Percentiles rank a stretch among this genome's conserved stretches.
phyloP scores from a whole-genome alignment of 2,329 filamentous ascomycete genomes.

The Fusarium duplospermum region DNA sequence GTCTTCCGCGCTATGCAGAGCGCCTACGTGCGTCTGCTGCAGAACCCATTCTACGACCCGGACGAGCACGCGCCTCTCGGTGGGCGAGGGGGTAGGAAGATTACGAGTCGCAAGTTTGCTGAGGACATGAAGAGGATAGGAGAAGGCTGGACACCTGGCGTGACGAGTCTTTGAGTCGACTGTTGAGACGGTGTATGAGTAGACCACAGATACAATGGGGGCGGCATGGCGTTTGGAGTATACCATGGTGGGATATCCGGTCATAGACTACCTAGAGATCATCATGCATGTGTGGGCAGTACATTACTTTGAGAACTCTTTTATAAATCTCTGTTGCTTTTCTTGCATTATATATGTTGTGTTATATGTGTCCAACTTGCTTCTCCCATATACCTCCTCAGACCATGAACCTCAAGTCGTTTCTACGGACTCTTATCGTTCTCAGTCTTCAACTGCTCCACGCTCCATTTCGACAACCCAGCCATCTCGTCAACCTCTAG shows the following conservation, averaged over 20 bases:
- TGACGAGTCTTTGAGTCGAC: slow-evolving; percentile 64
- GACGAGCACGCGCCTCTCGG: slow-evolving; percentile 78
- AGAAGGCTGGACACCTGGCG: slow-evolving; percentile 83
- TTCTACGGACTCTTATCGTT: slow-evolving; percentile 28
- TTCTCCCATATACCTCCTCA: neutral
- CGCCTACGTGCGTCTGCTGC: slow-evolving; percentile 88
- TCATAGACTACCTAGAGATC: slow-evolving; percentile 38
- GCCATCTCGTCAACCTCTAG: slow-evolving; percentile 52
- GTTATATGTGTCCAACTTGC: neutral
- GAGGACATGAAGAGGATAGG: slow-evolving; percentile 88
- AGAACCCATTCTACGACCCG: slow-evolving; percentile 95
- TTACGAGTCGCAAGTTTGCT: slow-evolving; percentile 83
- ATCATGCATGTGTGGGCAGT: slow-evolving; percentile 18
- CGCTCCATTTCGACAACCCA: slow-evolving; percentile 53
- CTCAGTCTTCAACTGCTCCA: slow-evolving; percentile 49
- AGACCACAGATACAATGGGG: slow-evolving; percentile 28
- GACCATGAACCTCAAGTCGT: neutral
- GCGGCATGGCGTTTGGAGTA: slow-evolving; percentile 45
- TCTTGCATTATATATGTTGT: neutral
- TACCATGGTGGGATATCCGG: slow-evolving; percentile 39
- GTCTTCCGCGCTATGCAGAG: slow-evolving; percentile 92
- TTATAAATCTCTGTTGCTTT: slow-evolving; percentile 11
- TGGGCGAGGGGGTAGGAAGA: slow-evolving; percentile 71
- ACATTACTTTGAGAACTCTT: slow-evolving; percentile 23
- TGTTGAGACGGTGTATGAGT: slow-evolving; percentile 50